Base-by-base conservation (phyloP, 148 eudicot species). In the Camellia granthamiana region DNA sequence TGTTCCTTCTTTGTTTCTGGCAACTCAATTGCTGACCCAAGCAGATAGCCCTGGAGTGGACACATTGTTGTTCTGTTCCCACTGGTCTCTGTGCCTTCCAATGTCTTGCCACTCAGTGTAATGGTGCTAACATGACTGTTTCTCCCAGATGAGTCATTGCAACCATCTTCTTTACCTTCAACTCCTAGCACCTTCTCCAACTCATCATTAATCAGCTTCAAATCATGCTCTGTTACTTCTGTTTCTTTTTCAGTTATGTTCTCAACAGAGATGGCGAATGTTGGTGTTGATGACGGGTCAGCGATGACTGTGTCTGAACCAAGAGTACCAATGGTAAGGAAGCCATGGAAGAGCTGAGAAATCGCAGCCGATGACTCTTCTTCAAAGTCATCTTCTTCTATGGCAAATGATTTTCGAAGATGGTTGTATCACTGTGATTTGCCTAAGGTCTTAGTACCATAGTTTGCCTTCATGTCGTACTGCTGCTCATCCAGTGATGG, bases 291-390 rank as follows among this genome's bases (percentile, higher is more conserved):
- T 63, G 91, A 84, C 64, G 93, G 91, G 79, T 86, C 93, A 56
- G 84, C 63, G 75, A 77, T 55, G 59, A 76, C 81, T 41, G 85
- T 76, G 1, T 86, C 93, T 46, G 87, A 81, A 74, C 97, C 99
- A 59, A 95, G 92, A 21, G 99, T 95, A 11, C 99, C 99, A 11
- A 95, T 92, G 51, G 97, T 91, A 65, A 95, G 89, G 77, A 95
- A 95, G 55, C 98, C 99, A 77, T 95, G 92, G 76, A 95, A 95
- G 63, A 86, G 84, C 65, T 90, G 93, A 12, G 91, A 81, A 80
- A 84, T 77, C 2, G 85, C 88, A 66, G 86, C 81, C 19, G 91
- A 82, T 75, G 86, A 69, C 49, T 90, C 88, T 67, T 85, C 90
- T 75, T 89, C 95, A 3, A 80, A 83, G 75, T 90, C 87, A 42